Base-by-base conservation (phyloP, 176 grass and related monocot genomes). In the Oryza glumipatula region DNA sequence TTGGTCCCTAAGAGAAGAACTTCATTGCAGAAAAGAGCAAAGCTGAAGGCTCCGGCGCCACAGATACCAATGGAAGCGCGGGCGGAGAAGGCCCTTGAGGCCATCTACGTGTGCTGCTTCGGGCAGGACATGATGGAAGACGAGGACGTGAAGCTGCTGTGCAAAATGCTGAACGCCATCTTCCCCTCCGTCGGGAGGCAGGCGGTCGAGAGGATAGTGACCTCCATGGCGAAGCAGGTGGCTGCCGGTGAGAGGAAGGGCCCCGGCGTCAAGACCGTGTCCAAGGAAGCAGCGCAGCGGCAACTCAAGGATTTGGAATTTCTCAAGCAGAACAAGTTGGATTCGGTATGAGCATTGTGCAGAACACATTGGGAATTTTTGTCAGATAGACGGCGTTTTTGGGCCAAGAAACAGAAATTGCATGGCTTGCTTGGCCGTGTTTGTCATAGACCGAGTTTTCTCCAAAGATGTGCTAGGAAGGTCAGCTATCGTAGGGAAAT, bases 251-350 rank as follows among this genome's bases (percentile, higher is more conserved):
- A 90, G 71, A 87, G 77, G 71, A 95, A 73, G 75, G 83, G 82
- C 66, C 85, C 93, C 60, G 93, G 63, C 65, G 69, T 11, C 22
- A 94, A 85, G 83, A 86, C 80, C 69, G 84, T 95, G 26, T 92
- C 93, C 16, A 90, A 95, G 80, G 91, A 94, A 44, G 81, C 80
- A 7, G 71, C 88, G 77, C 82, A 90, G 85, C 84, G 88, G 83
- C 96, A 98, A 72, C 89, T 90, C 80, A 94, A 98, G 80, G 93
- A 98, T 74, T 83, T 98, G 0, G 87, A 98, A 70, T 94, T 98
- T 74, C 88, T 95, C 19, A 77, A 89, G 11, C 86, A 98, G 70
- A 95, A 94, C 9, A 89, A 84, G 77, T 45, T 93, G 54, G 72
- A 91, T 13, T 90, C 80, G 0, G 74, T 54, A 45, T 83, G 83